Percentiles rank a stretch among this genome's conserved stretches.
Conservation (phyloP, 2,329 filamentous ascomycete genomes). For the Colletotrichum sp. region DNA sequence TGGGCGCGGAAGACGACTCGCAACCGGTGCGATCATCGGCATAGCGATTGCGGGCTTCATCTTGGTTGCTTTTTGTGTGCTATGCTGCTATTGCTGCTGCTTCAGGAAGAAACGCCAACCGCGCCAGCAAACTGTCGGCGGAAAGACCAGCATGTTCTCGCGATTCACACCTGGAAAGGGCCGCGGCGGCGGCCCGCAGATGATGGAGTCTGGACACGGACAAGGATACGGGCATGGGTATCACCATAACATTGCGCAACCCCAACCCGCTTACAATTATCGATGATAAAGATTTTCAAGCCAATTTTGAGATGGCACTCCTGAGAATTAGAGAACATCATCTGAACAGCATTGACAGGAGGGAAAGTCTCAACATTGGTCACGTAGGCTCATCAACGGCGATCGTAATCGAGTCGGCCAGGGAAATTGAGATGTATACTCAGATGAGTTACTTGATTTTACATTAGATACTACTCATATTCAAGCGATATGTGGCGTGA, state of each 20-base stretch:
- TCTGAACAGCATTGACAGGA: background rate
- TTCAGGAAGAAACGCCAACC: conserved; percentile 18
- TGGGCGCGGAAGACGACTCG: conserved; percentile 19
- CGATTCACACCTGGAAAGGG: background rate
- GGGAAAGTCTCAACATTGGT: background rate
- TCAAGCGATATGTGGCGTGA: background rate
- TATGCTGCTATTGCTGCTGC: conserved; percentile 22
- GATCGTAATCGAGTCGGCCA: background rate
- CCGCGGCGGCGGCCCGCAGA: background rate
- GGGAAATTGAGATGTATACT: background rate
- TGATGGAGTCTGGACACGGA: conserved; percentile 16
- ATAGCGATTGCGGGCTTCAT: conserved; percentile 21
- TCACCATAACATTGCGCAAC: background rate
- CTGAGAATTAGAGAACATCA: background rate
- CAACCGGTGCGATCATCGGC: conserved; percentile 20
- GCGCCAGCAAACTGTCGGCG: background rate
- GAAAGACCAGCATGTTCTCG: background rate
- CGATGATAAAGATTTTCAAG: background rate
- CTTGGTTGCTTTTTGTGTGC: conserved; percentile 3
- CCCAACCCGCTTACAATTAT: background rate
- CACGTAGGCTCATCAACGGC: background rate
- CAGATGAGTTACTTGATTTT: background rate
- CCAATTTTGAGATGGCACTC: background rate
- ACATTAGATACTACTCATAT: background rate
- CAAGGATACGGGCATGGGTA: background rate